Evolutionary conservation across 1,284 basidiomycete genomes (phyloP).

Genomic region (Naganishia sp.): DNA sequence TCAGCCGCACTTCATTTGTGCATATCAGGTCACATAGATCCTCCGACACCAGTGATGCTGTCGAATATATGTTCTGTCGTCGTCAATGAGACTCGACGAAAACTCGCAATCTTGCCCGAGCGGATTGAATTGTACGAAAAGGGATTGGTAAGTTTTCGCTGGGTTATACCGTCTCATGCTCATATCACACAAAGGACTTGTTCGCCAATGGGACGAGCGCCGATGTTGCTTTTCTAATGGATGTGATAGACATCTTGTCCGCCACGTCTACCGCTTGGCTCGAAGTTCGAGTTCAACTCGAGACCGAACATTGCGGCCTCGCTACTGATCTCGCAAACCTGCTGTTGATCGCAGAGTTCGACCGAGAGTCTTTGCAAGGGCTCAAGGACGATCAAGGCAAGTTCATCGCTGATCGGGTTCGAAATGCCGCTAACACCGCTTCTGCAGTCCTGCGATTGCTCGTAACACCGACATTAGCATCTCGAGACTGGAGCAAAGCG

Average conservation of each 20-base stretch:
- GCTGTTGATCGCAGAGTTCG: conserved; percentile 9
- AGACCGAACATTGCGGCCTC: background rate
- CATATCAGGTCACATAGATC: conserved; percentile 11
- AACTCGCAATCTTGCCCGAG: conserved; percentile 16
- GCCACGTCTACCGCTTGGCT: conserved; percentile 3
- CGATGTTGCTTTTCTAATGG: conserved; percentile 2
- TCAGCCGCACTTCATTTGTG: background rate
- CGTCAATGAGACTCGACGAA: conserved; percentile 2
- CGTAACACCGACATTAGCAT: conserved; percentile 9
- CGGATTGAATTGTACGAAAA: conserved; percentile 31
- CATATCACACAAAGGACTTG: background rate
- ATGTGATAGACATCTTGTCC: conserved; percentile 5
- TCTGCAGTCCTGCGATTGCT: conserved; percentile 8
- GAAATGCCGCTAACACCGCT: background rate
- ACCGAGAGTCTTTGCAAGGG: background rate
- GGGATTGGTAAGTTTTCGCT: conserved; percentile 16
- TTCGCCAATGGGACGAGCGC: conserved; percentile 9
- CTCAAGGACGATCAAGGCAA: conserved; percentile 8
- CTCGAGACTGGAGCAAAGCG: conserved; percentile 4
- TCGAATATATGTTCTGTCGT: background rate
- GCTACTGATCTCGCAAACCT: conserved; percentile 20
- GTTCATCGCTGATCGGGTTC: background rate
- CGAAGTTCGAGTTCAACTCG: background rate
- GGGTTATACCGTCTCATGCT: background rate
- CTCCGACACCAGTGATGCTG: background rate